Evolutionary conservation across 2,329 filamentous ascomycete species (phyloP).

Genomic region (Cercospora janseana): DNA sequence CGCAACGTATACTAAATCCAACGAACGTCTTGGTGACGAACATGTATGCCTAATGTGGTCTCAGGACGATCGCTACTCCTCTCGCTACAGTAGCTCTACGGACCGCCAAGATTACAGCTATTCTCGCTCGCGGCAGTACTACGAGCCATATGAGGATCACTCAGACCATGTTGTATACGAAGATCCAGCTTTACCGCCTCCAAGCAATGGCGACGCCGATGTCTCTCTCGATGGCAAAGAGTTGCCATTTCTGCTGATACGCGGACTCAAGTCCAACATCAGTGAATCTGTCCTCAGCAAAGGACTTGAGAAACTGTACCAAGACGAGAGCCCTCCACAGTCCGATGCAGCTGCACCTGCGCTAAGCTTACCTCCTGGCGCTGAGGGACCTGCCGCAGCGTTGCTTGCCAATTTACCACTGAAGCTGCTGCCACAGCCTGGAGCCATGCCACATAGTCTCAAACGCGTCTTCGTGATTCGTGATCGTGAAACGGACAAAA

Average conservation of each 20-base stretch:
- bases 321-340: constrained; percentile 29
- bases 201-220: constrained; percentile 29
- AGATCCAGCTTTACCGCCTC: constrained; percentile 22
- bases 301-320: constrained; percentile 72
- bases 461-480: constrained; percentile 74
- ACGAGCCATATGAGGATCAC: constrained; percentile 11
- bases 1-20: constrained; percentile 17
- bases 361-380: not conserved
- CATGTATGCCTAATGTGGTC: constrained; percentile 17
- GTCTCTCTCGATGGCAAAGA: constrained; percentile 22
- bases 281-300: constrained; percentile 70
- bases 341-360: not conserved
- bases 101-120: constrained; percentile 15
- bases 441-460: constrained; percentile 68
- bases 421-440: constrained; percentile 12
- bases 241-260: constrained; percentile 61
- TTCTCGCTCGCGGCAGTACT: constrained; percentile 12
- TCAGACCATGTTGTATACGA: constrained; percentile 21
- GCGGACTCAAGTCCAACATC: constrained; percentile 67
- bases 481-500: constrained; percentile 67
- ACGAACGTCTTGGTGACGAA: not conserved
- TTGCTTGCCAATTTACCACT: not conserved
- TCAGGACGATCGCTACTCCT: constrained; percentile 19
- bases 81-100: constrained; percentile 17
- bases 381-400: constrained; percentile 29